These are phyloP conservation scores for Fomitopsis serialis DNA, from an alignment of 768 basidiomycete genomes.

Conservation along the genomic window DNA sequence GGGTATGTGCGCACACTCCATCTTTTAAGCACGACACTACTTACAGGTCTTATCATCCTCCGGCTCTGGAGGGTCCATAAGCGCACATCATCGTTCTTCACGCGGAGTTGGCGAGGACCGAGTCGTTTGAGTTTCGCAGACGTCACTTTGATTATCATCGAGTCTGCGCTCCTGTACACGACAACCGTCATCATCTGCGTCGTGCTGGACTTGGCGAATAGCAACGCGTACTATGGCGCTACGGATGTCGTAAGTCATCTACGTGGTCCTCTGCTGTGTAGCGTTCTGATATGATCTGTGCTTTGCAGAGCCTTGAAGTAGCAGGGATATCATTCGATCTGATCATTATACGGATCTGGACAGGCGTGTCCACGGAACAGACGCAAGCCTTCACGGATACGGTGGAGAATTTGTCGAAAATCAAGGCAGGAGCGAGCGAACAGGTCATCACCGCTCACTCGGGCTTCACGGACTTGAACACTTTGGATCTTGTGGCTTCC, in stretches of 20 bases:
- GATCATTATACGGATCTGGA: not conserved
- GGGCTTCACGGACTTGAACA: no score
- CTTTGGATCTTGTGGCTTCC: no score
- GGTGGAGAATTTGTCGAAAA: no score
- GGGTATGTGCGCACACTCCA: not conserved
- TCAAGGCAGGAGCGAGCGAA: no score
- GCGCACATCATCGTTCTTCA: no score
- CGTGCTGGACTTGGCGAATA: not conserved
- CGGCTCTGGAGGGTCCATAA: no score
- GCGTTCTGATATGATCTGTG: not conserved
- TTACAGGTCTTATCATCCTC: not conserved
- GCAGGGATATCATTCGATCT: conserved; percentile 1
- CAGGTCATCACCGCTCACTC: no score
- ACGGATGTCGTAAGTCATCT: not conserved
- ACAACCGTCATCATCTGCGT: not conserved
- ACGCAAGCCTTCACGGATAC: not conserved
- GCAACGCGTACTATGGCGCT: not conserved
- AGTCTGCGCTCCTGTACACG: not conserved
- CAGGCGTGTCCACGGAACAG: not conserved
- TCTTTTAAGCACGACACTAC: not conserved
- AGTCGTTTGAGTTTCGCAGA: no score
- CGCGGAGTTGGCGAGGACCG: no score
- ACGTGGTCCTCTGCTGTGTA: not conserved
- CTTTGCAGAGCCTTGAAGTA: not conserved
- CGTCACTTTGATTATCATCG: not conserved